Conservation (phyloP, 2,329 filamentous ascomycete genomes). For the Ilyonectria robusta region DNA sequence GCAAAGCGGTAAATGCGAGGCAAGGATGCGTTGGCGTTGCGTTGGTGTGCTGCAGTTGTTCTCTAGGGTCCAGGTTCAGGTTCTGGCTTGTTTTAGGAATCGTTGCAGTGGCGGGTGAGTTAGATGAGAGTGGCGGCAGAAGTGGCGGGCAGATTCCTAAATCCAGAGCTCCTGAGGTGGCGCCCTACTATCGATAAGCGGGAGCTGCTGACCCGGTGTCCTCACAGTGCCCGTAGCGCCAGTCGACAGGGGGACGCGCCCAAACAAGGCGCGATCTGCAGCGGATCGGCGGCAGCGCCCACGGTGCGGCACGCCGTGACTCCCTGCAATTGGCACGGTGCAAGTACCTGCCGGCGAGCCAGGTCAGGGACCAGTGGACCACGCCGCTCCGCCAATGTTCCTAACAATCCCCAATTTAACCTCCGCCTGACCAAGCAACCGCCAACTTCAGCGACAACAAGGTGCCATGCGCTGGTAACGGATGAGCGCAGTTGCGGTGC, state of each 20-base stretch:
- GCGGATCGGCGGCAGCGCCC: neutral
- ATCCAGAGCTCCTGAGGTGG: slow-evolving; percentile 23
- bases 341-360: slow-evolving; percentile 22
- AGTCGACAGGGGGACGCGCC: neutral
- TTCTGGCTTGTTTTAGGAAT: slow-evolving; percentile 21
- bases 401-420: slow-evolving; percentile 42
- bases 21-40: neutral
- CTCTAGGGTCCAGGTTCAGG: neutral
- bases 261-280: neutral
- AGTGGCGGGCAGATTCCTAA: slow-evolving; percentile 42
- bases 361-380: slow-evolving; percentile 5
- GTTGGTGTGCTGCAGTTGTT: slow-evolving; percentile 3
- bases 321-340: slow-evolving; percentile 36
- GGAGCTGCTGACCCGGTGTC: slow-evolving; percentile 6
- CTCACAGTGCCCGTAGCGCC: neutral
- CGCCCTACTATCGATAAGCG: slow-evolving; percentile 42
- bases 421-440: slow-evolving; percentile 45
- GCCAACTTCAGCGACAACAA: slow-evolving; percentile 35
- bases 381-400: slow-evolving; percentile 32
- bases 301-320: neutral
- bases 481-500: slow-evolving; percentile 35
- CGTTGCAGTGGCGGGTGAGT: slow-evolving; percentile 19
- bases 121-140: slow-evolving; percentile 15
- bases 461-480: slow-evolving; percentile 45
- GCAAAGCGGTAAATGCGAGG: neutral